A percentile compares a stretch with the other conserved stretches of the same genome.
Conservation (phyloP, 129 eudicot genomes). For the Helianthus annuus region HanXRQr2.0-SUNRISE NC_035441.2:140273619-140274118, state of each 20-base stretch:
- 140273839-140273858: background rate
- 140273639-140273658: slow-evolving; percentile 34
- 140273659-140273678: slow-evolving; percentile 36
- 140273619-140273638: slow-evolving; percentile 36
- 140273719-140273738: slow-evolving; percentile 23
- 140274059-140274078: slow-evolving; percentile 53
- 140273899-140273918: slow-evolving; percentile 46
- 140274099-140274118: slow-evolving; percentile 31
- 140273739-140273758: slow-evolving; percentile 35
- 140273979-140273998: background rate
- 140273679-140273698: slow-evolving; percentile 24
- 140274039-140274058: slow-evolving; percentile 60
- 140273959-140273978: background rate
- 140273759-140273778: slow-evolving; percentile 44
- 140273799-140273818: slow-evolving; percentile 13
- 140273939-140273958: background rate
- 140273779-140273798: slow-evolving; percentile 37
- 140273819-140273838: background rate
- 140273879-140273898: slow-evolving; percentile 56
- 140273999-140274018: slow-evolving; percentile 41
- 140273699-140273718: slow-evolving; percentile 34
- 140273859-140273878: slow-evolving; percentile 29
- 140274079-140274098: slow-evolving; percentile 67
- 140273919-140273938: slow-evolving; percentile 39
- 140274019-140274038: slow-evolving; percentile 66